A percentile compares a stretch with the other conserved stretches of the same genome.
phyloP scores from a whole-genome alignment of 2,329 filamentous ascomycete species.

The Intubia oerlemansii region DNA sequence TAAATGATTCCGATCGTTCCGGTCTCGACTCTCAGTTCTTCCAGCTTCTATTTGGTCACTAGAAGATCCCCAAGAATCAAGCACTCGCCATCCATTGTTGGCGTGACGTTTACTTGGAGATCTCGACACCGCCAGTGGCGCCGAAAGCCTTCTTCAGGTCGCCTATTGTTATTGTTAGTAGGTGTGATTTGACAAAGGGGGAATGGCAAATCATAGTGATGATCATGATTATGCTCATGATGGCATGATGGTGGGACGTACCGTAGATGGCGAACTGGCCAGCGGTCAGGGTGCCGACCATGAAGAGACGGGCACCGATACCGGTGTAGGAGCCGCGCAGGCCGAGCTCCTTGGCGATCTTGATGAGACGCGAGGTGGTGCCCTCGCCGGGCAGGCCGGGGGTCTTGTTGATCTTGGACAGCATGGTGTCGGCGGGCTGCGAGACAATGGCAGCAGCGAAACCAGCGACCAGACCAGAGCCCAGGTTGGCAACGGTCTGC shows the following conservation, averaged over 20 bases:
- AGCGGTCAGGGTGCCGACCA: constrained; percentile 43
- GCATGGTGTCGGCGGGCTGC: constrained; percentile 72
- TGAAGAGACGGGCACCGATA: constrained; percentile 41
- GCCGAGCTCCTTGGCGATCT: constrained; percentile 64
- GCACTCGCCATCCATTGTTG: no score
- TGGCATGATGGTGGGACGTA: no score
- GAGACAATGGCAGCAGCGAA: constrained; percentile 64
- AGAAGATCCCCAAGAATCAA: no score
- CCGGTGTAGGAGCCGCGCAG: constrained; percentile 50
- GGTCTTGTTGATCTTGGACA: constrained; percentile 80
- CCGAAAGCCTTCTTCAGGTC: constrained; percentile 48
- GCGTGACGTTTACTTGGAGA: constrained; percentile 23
- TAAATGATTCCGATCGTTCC: no score
- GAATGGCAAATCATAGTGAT: constrained; percentile 1
- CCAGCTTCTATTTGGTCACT: no score
- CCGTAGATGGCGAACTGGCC: constrained; percentile 73
- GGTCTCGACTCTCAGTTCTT: no score
- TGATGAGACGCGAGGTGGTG: constrained; percentile 52
- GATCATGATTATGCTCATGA: no score
- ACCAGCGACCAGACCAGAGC: constrained; percentile 28
- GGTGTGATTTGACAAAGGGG: neutral
- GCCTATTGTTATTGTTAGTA: constrained; percentile 6
- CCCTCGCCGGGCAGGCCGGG: constrained; percentile 61
- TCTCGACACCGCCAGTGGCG: constrained; percentile 58
- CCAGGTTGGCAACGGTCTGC: constrained; percentile 51